These are phyloP conservation scores for Phytophthora pini DNA, from an alignment of 352 stramenopile species.

Conservation along the genomic window DNA sequence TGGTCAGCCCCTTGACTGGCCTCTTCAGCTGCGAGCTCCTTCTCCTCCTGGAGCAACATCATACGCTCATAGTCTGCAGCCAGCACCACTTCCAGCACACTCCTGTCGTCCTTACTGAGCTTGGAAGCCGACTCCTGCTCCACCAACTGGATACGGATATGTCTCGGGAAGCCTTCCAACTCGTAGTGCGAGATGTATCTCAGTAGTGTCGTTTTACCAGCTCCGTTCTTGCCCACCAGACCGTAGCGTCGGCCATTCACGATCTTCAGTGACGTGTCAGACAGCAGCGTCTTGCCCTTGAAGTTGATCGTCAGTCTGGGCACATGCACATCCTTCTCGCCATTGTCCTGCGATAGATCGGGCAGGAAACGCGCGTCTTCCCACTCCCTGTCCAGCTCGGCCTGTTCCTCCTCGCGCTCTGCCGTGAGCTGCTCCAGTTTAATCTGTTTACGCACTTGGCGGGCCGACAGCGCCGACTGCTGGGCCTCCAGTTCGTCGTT, in stretches of 20 bases:
- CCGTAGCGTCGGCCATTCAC: constrained; percentile 88
- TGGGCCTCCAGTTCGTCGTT: constrained; percentile 83
- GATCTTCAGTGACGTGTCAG: constrained; percentile 89
- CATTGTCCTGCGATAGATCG: constrained; percentile 79
- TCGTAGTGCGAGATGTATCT: constrained; percentile 96
- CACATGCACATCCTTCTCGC: constrained; percentile 90
- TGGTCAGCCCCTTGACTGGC: constrained; percentile 44
- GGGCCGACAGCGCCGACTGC: constrained; percentile 75
- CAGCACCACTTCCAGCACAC: constrained; percentile 95
- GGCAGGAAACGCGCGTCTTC: constrained; percentile 80
- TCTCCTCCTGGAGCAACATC: constrained; percentile 93
- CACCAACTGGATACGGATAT: constrained; percentile 96
- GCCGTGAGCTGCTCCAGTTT: constrained; percentile 73
- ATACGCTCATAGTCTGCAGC: constrained; percentile 95
- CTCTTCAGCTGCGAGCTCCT: constrained; percentile 77
- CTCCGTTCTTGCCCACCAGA: constrained; percentile 93
- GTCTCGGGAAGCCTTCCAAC: constrained; percentile 96
- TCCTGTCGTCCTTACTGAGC: constrained; percentile 78
- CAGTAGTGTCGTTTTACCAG: constrained; percentile 96
- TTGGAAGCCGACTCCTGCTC: constrained; percentile 94
- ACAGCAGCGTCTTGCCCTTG: constrained; percentile 91
- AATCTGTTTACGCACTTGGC: constrained; percentile 81
- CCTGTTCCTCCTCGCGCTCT: constrained; percentile 60
- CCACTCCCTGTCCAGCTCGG: constrained; percentile 79
- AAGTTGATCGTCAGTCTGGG: constrained; percentile 89